A percentile compares a stretch with the other conserved stretches of the same genome.
phyloP scores from a whole-genome alignment of 1,139 yeast species.

The Magnusiomyces tetraspermus region DNA sequence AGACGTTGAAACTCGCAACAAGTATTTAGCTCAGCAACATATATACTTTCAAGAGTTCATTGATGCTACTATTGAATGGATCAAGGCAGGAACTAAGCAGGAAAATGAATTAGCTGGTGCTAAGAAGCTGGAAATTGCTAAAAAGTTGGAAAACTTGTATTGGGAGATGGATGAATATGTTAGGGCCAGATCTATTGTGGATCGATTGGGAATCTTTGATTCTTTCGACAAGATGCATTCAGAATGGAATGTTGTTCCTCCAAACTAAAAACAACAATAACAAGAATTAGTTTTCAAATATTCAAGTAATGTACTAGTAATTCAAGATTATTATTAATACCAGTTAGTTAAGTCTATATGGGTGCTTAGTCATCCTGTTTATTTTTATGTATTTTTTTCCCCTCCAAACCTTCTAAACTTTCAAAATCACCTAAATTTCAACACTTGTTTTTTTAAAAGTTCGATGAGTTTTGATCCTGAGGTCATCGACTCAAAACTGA shows the following conservation, averaged over 20 bases:
- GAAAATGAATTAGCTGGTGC: constrained; percentile 37
- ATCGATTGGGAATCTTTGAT: constrained; percentile 42
- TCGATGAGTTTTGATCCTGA: background rate
- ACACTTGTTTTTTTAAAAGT: too few species aligned
- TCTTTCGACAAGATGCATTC: constrained; percentile 9
- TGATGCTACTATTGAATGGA: constrained; percentile 58
- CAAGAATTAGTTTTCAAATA: too few species aligned
- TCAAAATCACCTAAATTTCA: too few species aligned
- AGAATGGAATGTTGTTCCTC: background rate
- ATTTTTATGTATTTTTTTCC: too few species aligned
- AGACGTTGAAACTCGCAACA: constrained; percentile 39
- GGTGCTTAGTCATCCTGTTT: too few species aligned
- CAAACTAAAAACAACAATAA: too few species aligned
- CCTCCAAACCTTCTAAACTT: too few species aligned
- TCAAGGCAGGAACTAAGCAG: constrained; percentile 40
- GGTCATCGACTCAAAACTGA: background rate
- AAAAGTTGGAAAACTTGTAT: constrained; percentile 47
- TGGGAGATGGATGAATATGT: constrained; percentile 59
- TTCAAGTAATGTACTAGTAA: too few species aligned
- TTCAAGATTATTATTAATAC: too few species aligned
- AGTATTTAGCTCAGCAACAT: constrained; percentile 40
- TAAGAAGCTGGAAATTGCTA: constrained; percentile 44
- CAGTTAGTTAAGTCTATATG: too few species aligned
- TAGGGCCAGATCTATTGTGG: constrained; percentile 59
- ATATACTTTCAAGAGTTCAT: constrained; percentile 42